Conservation (phyloP, 148 eudicot species). For the Euryodendron excelsum region DNA sequence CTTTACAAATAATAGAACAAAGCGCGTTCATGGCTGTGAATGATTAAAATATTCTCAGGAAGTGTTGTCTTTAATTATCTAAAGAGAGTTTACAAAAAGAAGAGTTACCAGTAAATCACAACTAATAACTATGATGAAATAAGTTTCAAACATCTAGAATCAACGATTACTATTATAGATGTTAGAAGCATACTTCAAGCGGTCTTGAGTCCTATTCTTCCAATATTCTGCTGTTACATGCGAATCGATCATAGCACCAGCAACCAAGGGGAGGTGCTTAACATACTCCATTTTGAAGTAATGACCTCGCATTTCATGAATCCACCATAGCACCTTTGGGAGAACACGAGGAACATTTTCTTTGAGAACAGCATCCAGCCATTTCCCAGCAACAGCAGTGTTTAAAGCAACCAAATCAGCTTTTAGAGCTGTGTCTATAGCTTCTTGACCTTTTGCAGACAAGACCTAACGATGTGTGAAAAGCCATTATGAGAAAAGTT, state of each 20-base stretch:
- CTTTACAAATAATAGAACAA: background rate
- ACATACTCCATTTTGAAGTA: constrained; percentile 93
- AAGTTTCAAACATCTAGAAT: background rate
- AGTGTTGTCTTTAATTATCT: background rate
- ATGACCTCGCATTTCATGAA: constrained; percentile 99
- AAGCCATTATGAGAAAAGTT: constrained; percentile 11
- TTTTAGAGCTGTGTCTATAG: constrained; percentile 83
- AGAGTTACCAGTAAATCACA: background rate
- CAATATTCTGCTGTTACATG: constrained; percentile 92
- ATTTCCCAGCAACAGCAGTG: constrained; percentile 99
- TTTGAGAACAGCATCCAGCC: constrained; percentile 91
- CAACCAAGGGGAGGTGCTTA: constrained; percentile 91
- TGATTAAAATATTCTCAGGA: background rate
- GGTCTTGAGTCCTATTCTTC: constrained; percentile 91
- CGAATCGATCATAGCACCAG: constrained; percentile 98
- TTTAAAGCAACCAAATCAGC: constrained; percentile 91
- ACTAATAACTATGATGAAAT: background rate
- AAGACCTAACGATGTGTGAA: constrained; percentile 42
- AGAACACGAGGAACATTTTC: constrained; percentile 81
- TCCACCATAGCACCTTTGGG: constrained; percentile 99
- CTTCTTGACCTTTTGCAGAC: constrained; percentile 81
- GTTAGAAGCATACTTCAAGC: constrained; percentile 58
- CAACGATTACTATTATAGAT: background rate
- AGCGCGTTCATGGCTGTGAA: background rate
- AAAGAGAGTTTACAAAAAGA: too few relatives aligned